Percentiles rank a stretch among this genome's conserved stretches.
These are phyloP conservation scores for Hsuehochloa calcarea DNA, from an alignment of 176 grass and related monocot species.

Conservation along the genomic window DNA sequence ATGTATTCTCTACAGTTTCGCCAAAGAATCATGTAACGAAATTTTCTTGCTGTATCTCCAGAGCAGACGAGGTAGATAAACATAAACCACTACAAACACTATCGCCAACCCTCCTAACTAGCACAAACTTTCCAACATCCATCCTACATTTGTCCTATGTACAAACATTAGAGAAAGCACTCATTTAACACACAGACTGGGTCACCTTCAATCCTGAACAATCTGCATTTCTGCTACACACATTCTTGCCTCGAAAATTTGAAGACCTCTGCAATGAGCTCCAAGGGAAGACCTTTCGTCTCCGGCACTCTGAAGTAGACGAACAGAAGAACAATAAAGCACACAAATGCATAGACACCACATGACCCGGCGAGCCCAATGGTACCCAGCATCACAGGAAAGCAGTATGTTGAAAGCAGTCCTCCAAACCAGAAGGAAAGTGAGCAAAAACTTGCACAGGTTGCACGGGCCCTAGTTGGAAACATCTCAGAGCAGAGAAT, in stretches of 20 bases:
- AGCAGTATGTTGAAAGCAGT: constrained; percentile 64
- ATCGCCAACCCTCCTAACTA: constrained; percentile 10
- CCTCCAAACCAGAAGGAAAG: constrained; percentile 85
- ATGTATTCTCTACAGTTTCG: neutral
- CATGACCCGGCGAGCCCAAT: constrained; percentile 70
- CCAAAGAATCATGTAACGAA: constrained; percentile 10
- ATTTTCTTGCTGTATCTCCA: neutral
- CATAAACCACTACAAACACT: neutral
- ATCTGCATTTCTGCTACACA: neutral
- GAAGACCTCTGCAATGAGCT: constrained; percentile 81
- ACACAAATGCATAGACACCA: constrained; percentile 60
- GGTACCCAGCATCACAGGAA: constrained; percentile 70
- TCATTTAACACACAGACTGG: neutral
- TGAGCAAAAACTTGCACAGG: constrained; percentile 74
- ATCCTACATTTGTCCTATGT: constrained; percentile 39
- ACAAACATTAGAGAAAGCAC: constrained; percentile 15
- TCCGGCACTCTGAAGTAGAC: constrained; percentile 66
- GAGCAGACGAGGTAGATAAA: neutral
- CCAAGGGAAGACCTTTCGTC: constrained; percentile 69
- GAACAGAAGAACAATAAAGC: constrained; percentile 46
- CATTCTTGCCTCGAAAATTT: constrained; percentile 26
- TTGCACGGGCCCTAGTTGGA: constrained; percentile 78
- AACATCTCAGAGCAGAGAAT: constrained; percentile 91
- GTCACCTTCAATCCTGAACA: neutral
- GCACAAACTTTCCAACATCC: neutral